These are phyloP conservation scores for Chytriomyces sp. DNA, from an alignment of 192 early-diverging fungal species.

Conservation along the genomic window DNA sequence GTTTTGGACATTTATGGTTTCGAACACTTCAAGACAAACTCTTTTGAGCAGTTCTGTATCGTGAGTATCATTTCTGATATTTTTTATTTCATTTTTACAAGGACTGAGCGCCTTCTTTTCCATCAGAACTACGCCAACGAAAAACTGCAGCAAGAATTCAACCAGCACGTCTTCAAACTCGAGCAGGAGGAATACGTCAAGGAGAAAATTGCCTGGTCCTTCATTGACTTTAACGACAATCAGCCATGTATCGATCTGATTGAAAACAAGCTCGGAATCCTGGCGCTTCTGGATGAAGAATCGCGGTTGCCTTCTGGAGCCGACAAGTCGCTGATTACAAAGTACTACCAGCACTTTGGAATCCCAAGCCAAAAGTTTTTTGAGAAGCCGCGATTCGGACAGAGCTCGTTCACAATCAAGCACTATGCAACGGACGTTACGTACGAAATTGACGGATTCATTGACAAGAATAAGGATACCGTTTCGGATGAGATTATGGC, in stretches of 20 bases:
- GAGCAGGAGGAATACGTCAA: constrained; percentile 98
- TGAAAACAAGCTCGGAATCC: constrained; percentile 91
- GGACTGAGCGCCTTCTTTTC: too few species aligned
- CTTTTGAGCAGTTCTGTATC: constrained; percentile 99
- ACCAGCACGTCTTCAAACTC: constrained; percentile 97
- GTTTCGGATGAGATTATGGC: constrained; percentile 83
- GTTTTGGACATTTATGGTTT: constrained; percentile 99
- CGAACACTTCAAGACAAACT: constrained; percentile 99
- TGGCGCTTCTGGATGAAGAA: constrained; percentile 96
- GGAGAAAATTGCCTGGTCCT: constrained; percentile 97
- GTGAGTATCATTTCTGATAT: constrained; percentile 7
- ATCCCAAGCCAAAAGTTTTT: constrained; percentile 74
- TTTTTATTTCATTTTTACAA: background rate
- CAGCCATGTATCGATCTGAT: constrained; percentile 99
- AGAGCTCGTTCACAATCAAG: constrained; percentile 85
- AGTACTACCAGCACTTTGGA: constrained; percentile 85
- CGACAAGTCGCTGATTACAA: constrained; percentile 86
- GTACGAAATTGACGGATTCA: constrained; percentile 92
- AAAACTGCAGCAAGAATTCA: constrained; percentile 99
- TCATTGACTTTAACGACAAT: constrained; percentile 99
- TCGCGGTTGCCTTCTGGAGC: constrained; percentile 83
- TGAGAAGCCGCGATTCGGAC: constrained; percentile 89
- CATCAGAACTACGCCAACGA: constrained; percentile 82
- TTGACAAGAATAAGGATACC: constrained; percentile 99
- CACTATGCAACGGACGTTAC: constrained; percentile 96